Base-by-base conservation (phyloP, 495 filamentous ascomycete genomes). In the Hyaloscypha variabilis region DNA sequence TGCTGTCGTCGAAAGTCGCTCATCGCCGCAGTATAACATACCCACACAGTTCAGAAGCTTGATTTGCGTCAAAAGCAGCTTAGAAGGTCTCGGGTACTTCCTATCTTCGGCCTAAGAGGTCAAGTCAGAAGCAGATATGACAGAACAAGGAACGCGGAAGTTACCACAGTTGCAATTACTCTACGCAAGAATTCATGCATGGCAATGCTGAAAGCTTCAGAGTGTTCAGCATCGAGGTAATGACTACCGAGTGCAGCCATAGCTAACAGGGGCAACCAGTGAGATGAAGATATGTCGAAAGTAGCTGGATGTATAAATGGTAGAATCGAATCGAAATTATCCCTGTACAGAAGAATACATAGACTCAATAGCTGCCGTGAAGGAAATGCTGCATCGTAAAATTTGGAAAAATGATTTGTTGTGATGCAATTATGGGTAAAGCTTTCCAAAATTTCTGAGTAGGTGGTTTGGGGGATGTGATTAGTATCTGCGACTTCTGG, bases 171-270 rank as follows among this genome's bases (percentile, higher is more conserved):
- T 28, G 67, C 62, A 28, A 81, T 74, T 25, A 75, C 78, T 30
- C 79, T 72, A 25, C 79, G 78, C 52, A 80, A 70, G 58, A 83
- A 74, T 62, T 83, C 81, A 62, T 82, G 75, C 31, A 82, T 74
- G 50, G 78, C 74, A 28, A 68, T 53, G 36, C 71, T 65, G 53
- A 69, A 76, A 11, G 74, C 67, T 23, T 75, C 69, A 58, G 68
- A 58, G 23, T 76, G 71, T n/a, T 71, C 46, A 8, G 68, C 57
- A 6, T 69, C 67, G 53, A 71, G 69, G 64, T 70, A 74, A 61
- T 82, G 78, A 58, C 75, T 78, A 2, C 82, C 82, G 58, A 84
- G 76, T 52, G 81, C 74, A 11, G 79, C 69, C 53, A 84, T 62
- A 24, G 81, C 78, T 51, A 84, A 64, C 4, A 65, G 67, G 53